A percentile compares a stretch with the other conserved stretches of the same genome.
These are phyloP conservation scores for Exidia glandulosa DNA, from an alignment of 768 basidiomycete species.

Conservation along the genomic window DNA sequence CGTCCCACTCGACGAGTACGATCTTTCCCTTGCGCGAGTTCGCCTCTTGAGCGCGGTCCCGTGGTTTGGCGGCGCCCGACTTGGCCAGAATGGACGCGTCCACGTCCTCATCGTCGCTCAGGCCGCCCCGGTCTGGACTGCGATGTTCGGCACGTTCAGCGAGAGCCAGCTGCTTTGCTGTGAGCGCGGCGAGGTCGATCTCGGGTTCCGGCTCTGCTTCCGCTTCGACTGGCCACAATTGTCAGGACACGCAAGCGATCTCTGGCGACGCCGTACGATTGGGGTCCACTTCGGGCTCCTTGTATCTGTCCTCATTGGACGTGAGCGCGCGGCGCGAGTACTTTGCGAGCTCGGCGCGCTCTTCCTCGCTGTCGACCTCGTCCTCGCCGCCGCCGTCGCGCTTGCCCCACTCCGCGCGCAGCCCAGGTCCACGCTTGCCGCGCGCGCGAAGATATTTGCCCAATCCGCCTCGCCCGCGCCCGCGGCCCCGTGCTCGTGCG, in stretches of 20 bases:
- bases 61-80: not conserved
- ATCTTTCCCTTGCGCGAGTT: constrained; percentile 47
- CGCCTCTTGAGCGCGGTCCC: constrained; percentile 10
- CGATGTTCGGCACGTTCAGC: not conserved
- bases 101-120: constrained; percentile 31
- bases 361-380: constrained; percentile 27
- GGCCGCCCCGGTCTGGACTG: constrained; percentile 13
- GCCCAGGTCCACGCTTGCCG: constrained; percentile 47
- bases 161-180: constrained; percentile 28
- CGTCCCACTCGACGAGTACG: constrained; percentile 58
- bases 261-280: constrained; percentile 38
- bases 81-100: constrained; percentile 19
- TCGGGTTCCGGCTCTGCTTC: constrained; percentile 46
- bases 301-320: constrained; percentile 64
- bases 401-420: constrained; percentile 54
- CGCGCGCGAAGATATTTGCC: constrained; percentile 68
- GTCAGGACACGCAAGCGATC: not conserved
- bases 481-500: constrained; percentile 27
- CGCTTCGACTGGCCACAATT: not conserved
- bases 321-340: constrained; percentile 49
- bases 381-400: constrained; percentile 22
- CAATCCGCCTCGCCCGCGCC: constrained; percentile 53
- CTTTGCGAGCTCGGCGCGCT: constrained; percentile 41
- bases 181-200: constrained; percentile 55
- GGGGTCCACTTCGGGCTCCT: constrained; percentile 53